Evolutionary conservation across 352 stramenopile species (phyloP), one percentile per base, ranked within the genome.

Genomic region (Phytophthora pinifolia): DNA sequence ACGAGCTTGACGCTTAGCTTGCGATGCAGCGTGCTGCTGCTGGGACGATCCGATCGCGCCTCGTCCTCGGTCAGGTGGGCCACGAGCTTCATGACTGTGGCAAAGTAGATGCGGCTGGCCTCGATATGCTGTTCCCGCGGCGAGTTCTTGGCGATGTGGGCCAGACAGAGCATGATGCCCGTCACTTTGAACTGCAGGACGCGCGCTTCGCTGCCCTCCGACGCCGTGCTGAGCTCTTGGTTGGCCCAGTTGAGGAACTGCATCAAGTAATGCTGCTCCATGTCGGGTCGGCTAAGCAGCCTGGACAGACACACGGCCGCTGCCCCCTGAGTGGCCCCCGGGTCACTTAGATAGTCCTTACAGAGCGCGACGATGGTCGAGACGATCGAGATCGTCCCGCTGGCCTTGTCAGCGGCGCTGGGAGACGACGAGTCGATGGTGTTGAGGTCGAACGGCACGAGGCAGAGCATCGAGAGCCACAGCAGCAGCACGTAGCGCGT

Each of bases 1-100:
- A 98, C 94, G 15, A 99, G 81, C 67, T 99, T 99, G 5, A 98
- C 84, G 25, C 97, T 82, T n/a, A 98, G 75, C 54, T 98, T 98
- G 45, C 92, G 80, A 36, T 98, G 75, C 30, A 98, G 49, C 2
- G 86, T 94, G 50, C 76, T 92, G 57, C 82, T 92, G 22, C 52
- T 80, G 12, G 69, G 50, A 46, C 46, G 52, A 36, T 80, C 69
- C 2, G 56, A 59, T 9, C 57, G 60, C 8, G 69, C 50, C 15
- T 86, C 78, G n/a, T 86, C 72, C 1, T 86, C 70, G 0, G 77
- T 76, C 3, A 92, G 69, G 9, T 75, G 65, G 12, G 65, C 65
- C 35, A 91, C 80, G 15, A 92, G 70, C 36, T 72, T 73, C 74
- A 94, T 88, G 17, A 94, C 67, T 9, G 71, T 80, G 6, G 49